These are phyloP conservation scores for Hypholoma sublateritium DNA, from an alignment of 768 basidiomycete genomes.

Conservation along the genomic window DNA sequence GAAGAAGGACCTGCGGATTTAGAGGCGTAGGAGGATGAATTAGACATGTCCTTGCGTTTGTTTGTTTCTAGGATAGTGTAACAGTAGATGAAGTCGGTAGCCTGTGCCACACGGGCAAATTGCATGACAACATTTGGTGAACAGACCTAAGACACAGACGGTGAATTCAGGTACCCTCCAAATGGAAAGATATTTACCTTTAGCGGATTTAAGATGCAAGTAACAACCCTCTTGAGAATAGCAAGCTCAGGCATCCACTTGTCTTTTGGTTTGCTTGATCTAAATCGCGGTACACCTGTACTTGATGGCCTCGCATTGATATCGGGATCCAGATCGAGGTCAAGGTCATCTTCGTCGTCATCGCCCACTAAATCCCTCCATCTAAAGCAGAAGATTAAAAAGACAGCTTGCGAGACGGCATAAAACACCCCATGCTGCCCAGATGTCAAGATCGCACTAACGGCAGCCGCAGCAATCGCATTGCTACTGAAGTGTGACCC, in stretches of 20 bases:
- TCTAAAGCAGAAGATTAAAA: slow-evolving; percentile 96
- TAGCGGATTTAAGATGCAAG: slow-evolving; percentile 84
- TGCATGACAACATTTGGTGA: slow-evolving; percentile 88
- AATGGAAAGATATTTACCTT: slow-evolving; percentile 50
- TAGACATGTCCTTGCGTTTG: slow-evolving; percentile 57
- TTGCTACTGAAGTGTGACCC: slow-evolving; percentile 1
- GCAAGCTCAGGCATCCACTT: slow-evolving; percentile 87
- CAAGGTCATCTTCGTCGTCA: slow-evolving; percentile 47
- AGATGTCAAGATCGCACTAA: slow-evolving; percentile 23
- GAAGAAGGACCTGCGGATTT: background rate
- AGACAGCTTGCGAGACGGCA: slow-evolving; percentile 87
- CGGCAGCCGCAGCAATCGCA: slow-evolving; percentile 12
- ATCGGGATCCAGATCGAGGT: slow-evolving; percentile 11
- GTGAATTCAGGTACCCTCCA: background rate
- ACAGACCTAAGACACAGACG: slow-evolving; percentile 60
- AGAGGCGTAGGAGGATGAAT: slow-evolving; percentile 21
- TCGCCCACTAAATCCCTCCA: slow-evolving; percentile 82
- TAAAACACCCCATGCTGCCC: slow-evolving; percentile 80
- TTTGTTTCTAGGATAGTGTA: slow-evolving; percentile 92
- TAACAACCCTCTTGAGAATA: slow-evolving; percentile 77
- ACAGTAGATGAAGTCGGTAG: slow-evolving; percentile 91
- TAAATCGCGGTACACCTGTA: background rate
- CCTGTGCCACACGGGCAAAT: slow-evolving; percentile 91
- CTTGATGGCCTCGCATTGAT: slow-evolving; percentile 2
- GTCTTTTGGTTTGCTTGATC: slow-evolving; percentile 29